Evolutionary conservation across 257 asterid species (phyloP).

Genomic region (Penstemon newberryi): DNA sequence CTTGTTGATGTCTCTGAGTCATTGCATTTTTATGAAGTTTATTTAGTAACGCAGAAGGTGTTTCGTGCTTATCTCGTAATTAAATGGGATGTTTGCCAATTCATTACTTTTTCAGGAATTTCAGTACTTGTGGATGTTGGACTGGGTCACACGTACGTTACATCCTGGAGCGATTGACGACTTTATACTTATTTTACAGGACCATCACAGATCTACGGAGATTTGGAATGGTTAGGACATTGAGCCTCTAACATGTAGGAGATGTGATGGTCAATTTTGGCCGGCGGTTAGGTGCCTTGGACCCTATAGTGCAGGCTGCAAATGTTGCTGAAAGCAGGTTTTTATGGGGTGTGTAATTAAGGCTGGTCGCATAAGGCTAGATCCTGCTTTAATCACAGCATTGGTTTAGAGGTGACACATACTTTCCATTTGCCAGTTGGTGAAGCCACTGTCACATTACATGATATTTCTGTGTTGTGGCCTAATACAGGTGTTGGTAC

Average conservation of each 20-base stretch:
- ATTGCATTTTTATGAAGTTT: background rate
- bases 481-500: constrained; percentile 75
- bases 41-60: background rate
- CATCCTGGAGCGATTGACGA: constrained; percentile 80
- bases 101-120: constrained; percentile 22
- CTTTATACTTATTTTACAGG: constrained; percentile 64
- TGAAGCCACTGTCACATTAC: constrained; percentile 71
- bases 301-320: constrained; percentile 55
- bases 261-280: constrained; percentile 83
- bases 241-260: constrained; percentile 75
- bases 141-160: constrained; percentile 45
- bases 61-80: background rate
- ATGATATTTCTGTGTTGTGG: constrained; percentile 71
- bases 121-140: constrained; percentile 44
- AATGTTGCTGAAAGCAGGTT: constrained; percentile 68
- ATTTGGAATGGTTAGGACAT: constrained; percentile 75
- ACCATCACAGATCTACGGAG: constrained; percentile 72
- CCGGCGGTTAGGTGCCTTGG: constrained; percentile 61
- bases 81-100: background rate
- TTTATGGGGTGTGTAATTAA: constrained; percentile 65
- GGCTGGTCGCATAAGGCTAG: constrained; percentile 77
- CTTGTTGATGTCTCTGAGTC: background rate
- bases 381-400: constrained; percentile 76
- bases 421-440: constrained; percentile 81
- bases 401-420: constrained; percentile 83